phyloP scores from a whole-genome alignment of 352 stramenopile species.

The Phytophthora crassamura region DNA sequence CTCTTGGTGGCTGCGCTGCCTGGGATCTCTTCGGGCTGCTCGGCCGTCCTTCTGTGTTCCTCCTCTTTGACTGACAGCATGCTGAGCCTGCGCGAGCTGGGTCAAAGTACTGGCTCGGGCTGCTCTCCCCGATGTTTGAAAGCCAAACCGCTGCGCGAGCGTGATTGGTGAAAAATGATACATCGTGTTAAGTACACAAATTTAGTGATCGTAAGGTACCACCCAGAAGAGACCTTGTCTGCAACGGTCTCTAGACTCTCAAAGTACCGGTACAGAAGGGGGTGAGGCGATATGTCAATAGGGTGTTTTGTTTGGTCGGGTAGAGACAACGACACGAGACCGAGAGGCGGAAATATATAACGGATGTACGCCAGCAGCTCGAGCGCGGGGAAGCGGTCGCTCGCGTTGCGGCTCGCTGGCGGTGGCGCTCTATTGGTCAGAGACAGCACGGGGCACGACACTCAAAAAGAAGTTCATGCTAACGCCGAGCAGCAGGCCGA shows the following conservation, averaged over 20 bases:
- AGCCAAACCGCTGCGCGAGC: neutral
- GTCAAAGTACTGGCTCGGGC: constrained; percentile 21
- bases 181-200: constrained; percentile 16
- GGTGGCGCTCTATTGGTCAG: constrained; percentile 54
- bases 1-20: constrained; percentile 26
- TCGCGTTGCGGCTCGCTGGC: constrained; percentile 6
- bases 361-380: constrained; percentile 21
- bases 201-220: constrained; percentile 3
- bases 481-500: constrained; percentile 83
- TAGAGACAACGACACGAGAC: constrained; percentile 13
- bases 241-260: no score
- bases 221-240: neutral
- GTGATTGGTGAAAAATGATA: constrained; percentile 32
- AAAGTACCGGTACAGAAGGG: no score
- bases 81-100: neutral
- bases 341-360: constrained; percentile 39
- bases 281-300: neutral
- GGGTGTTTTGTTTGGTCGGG: neutral
- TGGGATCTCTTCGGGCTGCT: constrained; percentile 6
- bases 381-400: neutral
- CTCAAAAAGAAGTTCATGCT: constrained; percentile 92
- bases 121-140: constrained; percentile 18
- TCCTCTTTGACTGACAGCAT: constrained; percentile 62
- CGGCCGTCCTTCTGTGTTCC: constrained; percentile 44
- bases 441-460: constrained; percentile 82